Evolutionary conservation across 2,329 filamentous ascomycete genomes (phyloP), one percentile per base, ranked within the genome.

Genomic region (Macrophomina phaseolina): DNA sequence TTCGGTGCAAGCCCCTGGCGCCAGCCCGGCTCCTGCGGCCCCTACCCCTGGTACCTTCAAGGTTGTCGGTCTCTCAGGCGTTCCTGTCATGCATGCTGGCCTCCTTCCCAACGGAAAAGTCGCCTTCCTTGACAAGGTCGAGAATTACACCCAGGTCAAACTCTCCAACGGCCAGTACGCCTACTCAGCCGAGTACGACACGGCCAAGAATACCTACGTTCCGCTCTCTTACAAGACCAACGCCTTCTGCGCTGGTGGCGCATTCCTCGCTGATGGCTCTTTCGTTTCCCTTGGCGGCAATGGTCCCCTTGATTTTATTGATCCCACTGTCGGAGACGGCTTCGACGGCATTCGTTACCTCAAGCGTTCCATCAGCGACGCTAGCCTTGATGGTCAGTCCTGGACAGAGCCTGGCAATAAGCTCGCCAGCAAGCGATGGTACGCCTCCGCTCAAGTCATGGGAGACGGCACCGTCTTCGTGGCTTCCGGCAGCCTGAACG

Each of bases 51-150:
- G 83, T 38, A 76, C 75, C 42, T 83, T 88, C 70, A 75, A 76
- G 2, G 74, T 86, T 42, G 79, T 85, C 65, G 86, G 86, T 18
- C 77, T 82, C 67, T 85, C 85, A 63, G 87, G 87, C 70, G 87
- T 89, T n/a, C 86, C 87, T 48, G 86, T 82, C 16, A 89, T 89
- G 87, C 86, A 88, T 71, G 86, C 86, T 69, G 85, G 81, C 70
- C 80, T 89, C 28, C 80, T 88, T 79, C 84, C 81, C 14, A 87
- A 88, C 71, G 86, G 86, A 30, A 80, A 81, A 62, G 86, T 88
- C 11, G 80, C 86, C 45, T 89, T 89, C 76, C 76, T 89, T 16
- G 87, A 89, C 79, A 89, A 89, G 73, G 81, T 89, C 36, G 87
- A 89, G 73, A 85, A 88, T 73, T 89, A 86, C 75, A 87, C 86